phyloP scores from a whole-genome alignment of 306 rosid species.

The Pyrus betulifolia region DNA sequence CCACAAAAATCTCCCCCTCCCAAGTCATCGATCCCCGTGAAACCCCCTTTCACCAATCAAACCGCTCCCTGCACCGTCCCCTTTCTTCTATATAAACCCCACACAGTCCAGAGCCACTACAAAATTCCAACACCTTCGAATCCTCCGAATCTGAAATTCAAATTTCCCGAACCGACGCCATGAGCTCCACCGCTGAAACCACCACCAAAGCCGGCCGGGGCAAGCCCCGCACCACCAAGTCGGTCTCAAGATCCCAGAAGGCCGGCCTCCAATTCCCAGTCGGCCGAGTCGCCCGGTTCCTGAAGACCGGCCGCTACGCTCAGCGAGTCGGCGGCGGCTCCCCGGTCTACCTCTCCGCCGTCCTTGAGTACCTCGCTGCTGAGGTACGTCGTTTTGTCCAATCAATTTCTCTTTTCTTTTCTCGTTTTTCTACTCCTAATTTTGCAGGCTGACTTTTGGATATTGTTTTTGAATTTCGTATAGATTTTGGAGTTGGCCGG shows the following conservation, averaged over 20 bases:
- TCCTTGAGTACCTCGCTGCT: constrained; percentile 79
- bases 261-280: constrained; percentile 92
- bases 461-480: neutral
- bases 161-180: neutral
- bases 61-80: neutral
- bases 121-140: neutral
- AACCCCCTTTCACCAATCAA: constrained; percentile 17
- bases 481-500: constrained; percentile 60
- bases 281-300: constrained; percentile 67
- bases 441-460: neutral
- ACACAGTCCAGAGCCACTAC: neutral
- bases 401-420: neutral
- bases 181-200: constrained; percentile 27
- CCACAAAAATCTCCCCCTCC: neutral
- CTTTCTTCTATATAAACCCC: constrained; percentile 1
- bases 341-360: constrained; percentile 80
- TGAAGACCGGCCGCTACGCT: constrained; percentile 61
- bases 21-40: constrained; percentile 55
- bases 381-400: constrained; percentile 32
- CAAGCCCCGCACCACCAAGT: constrained; percentile 34
- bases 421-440: neutral
- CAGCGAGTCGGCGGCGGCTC: constrained; percentile 73
- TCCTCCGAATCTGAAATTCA: neutral
- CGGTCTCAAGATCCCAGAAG: constrained; percentile 58
- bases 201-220: constrained; percentile 45